Evolutionary conservation across 768 basidiomycete species (phyloP), one percentile per base, ranked within the genome.

Genomic region (Suillus tomentosus): DNA sequence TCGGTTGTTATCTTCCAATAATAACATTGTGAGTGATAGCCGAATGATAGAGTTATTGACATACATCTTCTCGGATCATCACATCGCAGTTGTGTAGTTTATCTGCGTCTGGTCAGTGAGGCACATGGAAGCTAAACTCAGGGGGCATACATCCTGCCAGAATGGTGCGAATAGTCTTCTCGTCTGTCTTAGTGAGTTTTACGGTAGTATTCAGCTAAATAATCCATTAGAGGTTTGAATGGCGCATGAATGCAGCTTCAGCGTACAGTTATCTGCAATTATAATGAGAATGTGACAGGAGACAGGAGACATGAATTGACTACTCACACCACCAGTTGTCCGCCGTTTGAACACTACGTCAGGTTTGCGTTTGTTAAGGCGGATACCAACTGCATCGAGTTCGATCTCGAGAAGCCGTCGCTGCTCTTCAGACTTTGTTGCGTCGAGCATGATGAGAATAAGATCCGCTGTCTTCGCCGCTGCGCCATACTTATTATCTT

Each of bases 61-160:
- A 69, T 70, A 97, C 95, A 78, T 99, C 96, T 82, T 99, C 96
- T 72, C 97, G 85, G 70, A 99, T 94, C 95, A 99, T 96, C 10
- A 99, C 90, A 77, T 99, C 96, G 72, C 95, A 96, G 71, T 96
- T 93, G 72, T 94, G 94, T 36, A 95, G 77, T 76, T 94, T 95
- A 74, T 94, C 92, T 94, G 66, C 5, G 51, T 9, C 22, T 1
- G 11, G 55, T 73, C 50, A 70, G 70, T 10, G 17, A 27, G 27
- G 22, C 48, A 31, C 45, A 8, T 55, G 59, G 24, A 47, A 42
- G 17, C 17, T 61, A 39, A 54, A 42, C 45, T 42, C 58, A 36
- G 13, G 39, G 31, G 22, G n/a, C 85, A 66, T 77, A 89, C 95
- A 96, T 45, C 92, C 86, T 64, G 95, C 92, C 48, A 99, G 78